A percentile compares a stretch with the other conserved stretches of the same genome.
These are phyloP conservation scores for Cryptomeria japonica DNA, from an alignment of 75 land plant genomes.

Conservation along the genomic window DNA sequence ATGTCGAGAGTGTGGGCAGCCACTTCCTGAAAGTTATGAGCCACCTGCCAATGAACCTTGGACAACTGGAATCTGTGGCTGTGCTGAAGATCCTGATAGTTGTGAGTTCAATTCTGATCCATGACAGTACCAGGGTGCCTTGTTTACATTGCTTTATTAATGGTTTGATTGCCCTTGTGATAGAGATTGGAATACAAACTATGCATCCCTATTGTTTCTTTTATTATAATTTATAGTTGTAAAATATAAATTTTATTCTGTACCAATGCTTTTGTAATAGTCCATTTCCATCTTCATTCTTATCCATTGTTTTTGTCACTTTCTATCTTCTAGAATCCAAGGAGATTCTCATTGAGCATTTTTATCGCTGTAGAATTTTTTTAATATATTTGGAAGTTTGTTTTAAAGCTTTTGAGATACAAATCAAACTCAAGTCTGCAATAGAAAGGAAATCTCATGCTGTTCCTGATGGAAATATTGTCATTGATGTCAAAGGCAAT, in stretches of 20 bases:
- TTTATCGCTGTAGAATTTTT: background rate
- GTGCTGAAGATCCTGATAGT: slow-evolving; percentile 71
- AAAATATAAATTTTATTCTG: background rate
- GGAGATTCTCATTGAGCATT: background rate
- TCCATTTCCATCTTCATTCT: background rate
- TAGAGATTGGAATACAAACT: background rate
- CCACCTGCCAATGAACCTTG: slow-evolving; percentile 87
- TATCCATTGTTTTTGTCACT: background rate
- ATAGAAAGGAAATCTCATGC: background rate
- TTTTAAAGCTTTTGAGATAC: background rate
- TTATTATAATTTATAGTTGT: background rate
- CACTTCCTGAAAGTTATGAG: slow-evolving; percentile 78
- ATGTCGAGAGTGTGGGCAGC: slow-evolving; percentile 86
- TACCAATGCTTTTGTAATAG: background rate
- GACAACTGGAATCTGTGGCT: slow-evolving; percentile 91
- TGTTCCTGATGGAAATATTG: too few relatives aligned
- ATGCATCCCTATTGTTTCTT: background rate
- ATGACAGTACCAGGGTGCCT: background rate
- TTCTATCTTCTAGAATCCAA: background rate
- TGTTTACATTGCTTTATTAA: background rate
- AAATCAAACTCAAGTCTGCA: background rate
- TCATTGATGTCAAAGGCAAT: too few relatives aligned
- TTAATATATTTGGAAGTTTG: background rate
- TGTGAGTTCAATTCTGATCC: slow-evolving; percentile 49
- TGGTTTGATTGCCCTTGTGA: background rate